A percentile compares a stretch with the other conserved stretches of the same genome.
phyloP scores from a whole-genome alignment of 2,329 filamentous ascomycete species.

The Curvularia spicifera region DNA sequence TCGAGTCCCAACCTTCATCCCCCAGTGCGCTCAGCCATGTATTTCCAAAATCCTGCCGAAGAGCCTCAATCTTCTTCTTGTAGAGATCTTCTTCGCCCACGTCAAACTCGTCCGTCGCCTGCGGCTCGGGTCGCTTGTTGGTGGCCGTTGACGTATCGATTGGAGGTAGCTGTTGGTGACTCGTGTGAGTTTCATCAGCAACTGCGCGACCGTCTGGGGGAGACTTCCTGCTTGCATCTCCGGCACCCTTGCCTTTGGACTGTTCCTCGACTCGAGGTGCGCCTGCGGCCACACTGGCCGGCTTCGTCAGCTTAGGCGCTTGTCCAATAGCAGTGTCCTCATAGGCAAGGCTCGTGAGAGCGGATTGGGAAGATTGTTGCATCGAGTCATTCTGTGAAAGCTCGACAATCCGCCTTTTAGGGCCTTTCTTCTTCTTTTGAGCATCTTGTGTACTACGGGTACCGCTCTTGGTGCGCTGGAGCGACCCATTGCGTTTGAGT shows the following conservation, averaged over 20 bases:
- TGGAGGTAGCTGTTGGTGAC: constrained; percentile 39
- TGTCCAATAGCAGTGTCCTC: constrained; percentile 28
- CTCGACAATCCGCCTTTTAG: constrained; percentile 65
- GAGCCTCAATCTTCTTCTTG: constrained; percentile 82
- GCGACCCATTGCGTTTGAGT: constrained; percentile 35
- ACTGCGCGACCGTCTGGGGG: constrained; percentile 30
- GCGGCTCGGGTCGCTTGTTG: constrained; percentile 23
- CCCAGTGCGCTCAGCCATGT: constrained; percentile 86
- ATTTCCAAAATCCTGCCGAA: constrained; percentile 84
- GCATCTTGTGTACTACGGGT: constrained; percentile 52
- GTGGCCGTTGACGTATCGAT: constrained; percentile 39
- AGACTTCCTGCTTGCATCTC: constrained; percentile 42
- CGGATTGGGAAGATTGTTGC: constrained; percentile 37
- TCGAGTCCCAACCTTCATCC: constrained; percentile 68
- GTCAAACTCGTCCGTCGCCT: constrained; percentile 62
- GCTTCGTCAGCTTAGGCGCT: constrained; percentile 27
- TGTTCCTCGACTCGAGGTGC: constrained; percentile 40
- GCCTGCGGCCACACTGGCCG: constrained; percentile 21
- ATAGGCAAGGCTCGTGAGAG: constrained; percentile 39
- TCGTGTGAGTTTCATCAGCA: constrained; percentile 30
- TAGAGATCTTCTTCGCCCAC: constrained; percentile 79
- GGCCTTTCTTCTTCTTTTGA: constrained; percentile 64
- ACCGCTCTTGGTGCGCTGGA: constrained; percentile 46
- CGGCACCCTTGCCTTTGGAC: constrained; percentile 25
- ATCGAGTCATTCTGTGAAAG: constrained; percentile 57